Conservation (phyloP, 2,329 filamentous ascomycete species). For the Pestalotiopsis sp. region DNA sequence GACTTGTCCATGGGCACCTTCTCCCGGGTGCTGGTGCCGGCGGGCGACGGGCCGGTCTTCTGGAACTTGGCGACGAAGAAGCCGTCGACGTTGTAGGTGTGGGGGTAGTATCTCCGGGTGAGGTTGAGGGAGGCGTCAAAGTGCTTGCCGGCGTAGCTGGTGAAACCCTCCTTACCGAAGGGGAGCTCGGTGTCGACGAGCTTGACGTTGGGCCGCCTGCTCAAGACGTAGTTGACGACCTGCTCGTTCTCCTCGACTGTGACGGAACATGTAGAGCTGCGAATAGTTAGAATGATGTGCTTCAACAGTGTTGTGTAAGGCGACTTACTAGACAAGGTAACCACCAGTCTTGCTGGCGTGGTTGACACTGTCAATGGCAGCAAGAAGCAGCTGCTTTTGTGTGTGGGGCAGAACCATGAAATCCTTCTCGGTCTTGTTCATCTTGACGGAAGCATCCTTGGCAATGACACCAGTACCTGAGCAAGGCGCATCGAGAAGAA, state of each 20-base stretch:
- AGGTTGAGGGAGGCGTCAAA: slow-evolving; percentile 86
- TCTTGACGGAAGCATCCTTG: slow-evolving; percentile 96
- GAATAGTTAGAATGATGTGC: background rate
- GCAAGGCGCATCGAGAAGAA: slow-evolving; percentile 88
- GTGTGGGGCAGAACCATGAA: slow-evolving; percentile 92
- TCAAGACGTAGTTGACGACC: slow-evolving; percentile 91
- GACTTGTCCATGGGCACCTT: slow-evolving; percentile 24
- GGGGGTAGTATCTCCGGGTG: slow-evolving; percentile 85
- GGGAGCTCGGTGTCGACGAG: slow-evolving; percentile 88
- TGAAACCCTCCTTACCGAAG: slow-evolving; percentile 93
- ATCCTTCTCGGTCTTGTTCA: slow-evolving; percentile 94
- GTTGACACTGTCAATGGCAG: slow-evolving; percentile 93
- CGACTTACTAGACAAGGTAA: slow-evolving; percentile 75
- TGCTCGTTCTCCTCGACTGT: slow-evolving; percentile 91
- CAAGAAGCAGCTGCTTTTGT: slow-evolving; percentile 90
- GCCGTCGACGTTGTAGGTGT: slow-evolving; percentile 89
- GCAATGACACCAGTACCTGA: slow-evolving; percentile 97
- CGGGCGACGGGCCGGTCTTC: slow-evolving; percentile 80
- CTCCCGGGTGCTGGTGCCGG: slow-evolving; percentile 27
- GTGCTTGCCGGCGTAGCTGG: slow-evolving; percentile 84
- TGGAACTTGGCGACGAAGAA: slow-evolving; percentile 99
- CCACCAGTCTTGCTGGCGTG: slow-evolving; percentile 90
- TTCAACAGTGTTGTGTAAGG: background rate
- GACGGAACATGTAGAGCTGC: slow-evolving; percentile 83
- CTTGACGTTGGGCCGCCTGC: slow-evolving; percentile 88